Evolutionary conservation across 2,329 filamentous ascomycete genomes (phyloP).

Genomic region (Alternaria alternata): DNA sequence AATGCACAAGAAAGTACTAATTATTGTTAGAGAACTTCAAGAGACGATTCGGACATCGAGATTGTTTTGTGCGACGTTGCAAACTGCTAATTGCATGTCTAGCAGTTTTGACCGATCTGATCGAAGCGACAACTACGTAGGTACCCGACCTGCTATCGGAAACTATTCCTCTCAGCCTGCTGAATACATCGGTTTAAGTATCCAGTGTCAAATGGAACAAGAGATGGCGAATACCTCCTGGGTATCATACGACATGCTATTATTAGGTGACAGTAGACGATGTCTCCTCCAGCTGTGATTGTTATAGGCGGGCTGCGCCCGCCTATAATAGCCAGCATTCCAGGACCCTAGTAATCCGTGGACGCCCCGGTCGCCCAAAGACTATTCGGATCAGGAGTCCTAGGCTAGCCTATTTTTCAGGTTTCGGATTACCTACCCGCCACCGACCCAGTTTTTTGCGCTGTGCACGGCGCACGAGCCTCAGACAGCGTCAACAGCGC

Average conservation of each 20-base stretch:
- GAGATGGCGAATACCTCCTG: not conserved
- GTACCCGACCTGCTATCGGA: not conserved
- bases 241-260: accelerated
- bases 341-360: not conserved
- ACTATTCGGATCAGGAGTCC: not conserved
- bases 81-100: not conserved
- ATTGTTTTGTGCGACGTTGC: accelerated
- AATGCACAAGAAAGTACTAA: too few species aligned
- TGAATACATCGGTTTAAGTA: not conserved
- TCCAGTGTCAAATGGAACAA: accelerated
- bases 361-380: too few species aligned
- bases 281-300: too few species aligned
- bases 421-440: not conserved
- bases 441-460: not conserved
- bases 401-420: not conserved
- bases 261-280: accelerated
- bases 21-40: accelerated
- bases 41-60: not conserved
- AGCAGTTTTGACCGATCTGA: not conserved
- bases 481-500: not conserved
- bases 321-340: not conserved
- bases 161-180: accelerated
- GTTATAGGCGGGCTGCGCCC: not conserved
- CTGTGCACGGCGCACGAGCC: not conserved
- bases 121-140: not conserved